These are phyloP conservation scores for Decorospora gaudefroyi DNA, from an alignment of 2,329 filamentous ascomycete species.

Conservation along the genomic window DNA sequence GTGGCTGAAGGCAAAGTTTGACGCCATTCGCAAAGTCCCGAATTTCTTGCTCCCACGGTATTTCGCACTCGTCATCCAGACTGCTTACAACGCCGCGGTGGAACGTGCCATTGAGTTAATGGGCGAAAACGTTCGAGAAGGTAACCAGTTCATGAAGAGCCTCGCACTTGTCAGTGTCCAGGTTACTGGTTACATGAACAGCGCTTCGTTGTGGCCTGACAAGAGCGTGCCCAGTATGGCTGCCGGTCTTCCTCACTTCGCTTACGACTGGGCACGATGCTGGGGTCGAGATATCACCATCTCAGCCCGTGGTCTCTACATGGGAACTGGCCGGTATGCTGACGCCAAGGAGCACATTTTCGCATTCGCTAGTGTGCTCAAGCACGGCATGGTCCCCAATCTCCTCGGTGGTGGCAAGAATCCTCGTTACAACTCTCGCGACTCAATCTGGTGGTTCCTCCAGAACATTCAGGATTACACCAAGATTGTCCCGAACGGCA, in stretches of 20 bases:
- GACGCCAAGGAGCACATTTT: slow-evolving; percentile 94
- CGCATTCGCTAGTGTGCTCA: slow-evolving; percentile 92
- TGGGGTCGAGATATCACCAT: slow-evolving; percentile 99
- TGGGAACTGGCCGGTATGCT: slow-evolving; percentile 83
- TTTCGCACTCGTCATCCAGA: slow-evolving; percentile 86
- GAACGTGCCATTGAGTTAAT: slow-evolving; percentile 79
- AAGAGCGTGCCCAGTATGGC: slow-evolving; percentile 85
- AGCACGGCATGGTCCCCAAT: slow-evolving; percentile 98
- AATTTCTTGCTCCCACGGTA: slow-evolving; percentile 90
- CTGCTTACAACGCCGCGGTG: slow-evolving; percentile 82
- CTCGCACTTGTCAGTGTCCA: slow-evolving; percentile 91
- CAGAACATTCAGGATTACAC: slow-evolving; percentile 95
- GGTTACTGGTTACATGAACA: slow-evolving; percentile 85
- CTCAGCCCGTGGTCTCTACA: slow-evolving; percentile 85
- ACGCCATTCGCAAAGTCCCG: slow-evolving; percentile 81
- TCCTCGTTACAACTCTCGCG: slow-evolving; percentile 92
- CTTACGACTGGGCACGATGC: slow-evolving; percentile 90
- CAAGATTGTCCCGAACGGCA: slow-evolving; percentile 76
- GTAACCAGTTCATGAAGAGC: slow-evolving; percentile 86
- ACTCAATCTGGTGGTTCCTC: slow-evolving; percentile 97
- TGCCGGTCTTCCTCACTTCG: slow-evolving; percentile 91
- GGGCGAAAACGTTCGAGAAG: slow-evolving; percentile 73
- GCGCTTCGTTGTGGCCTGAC: slow-evolving; percentile 85
- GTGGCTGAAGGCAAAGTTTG: slow-evolving; percentile 85
- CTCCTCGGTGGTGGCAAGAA: slow-evolving; percentile 81